Evolutionary conservation across 345 rosid species (phyloP).

Genomic region (Trapa bicornis): DNA sequence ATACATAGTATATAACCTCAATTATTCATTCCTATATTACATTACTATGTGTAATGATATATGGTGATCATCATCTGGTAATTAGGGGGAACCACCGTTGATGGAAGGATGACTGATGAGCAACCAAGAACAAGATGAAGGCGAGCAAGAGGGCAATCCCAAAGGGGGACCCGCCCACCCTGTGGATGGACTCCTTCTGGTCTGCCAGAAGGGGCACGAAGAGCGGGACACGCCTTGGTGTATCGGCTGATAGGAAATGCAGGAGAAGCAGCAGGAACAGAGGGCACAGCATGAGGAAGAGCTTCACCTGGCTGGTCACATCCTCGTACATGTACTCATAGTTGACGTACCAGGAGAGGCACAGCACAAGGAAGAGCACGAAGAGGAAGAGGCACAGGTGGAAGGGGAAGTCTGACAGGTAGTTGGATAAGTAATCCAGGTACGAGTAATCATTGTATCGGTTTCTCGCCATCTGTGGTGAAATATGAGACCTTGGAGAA

Average conservation of each 20-base stretch:
- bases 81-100: conserved; percentile 48
- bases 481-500: neutral
- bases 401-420: conserved; percentile 21
- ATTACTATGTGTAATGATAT: neutral
- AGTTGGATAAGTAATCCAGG: conserved; percentile 21
- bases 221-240: conserved; percentile 7
- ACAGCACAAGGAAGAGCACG: conserved; percentile 20
- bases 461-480: conserved; percentile 19
- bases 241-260: conserved; percentile 18
- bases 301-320: conserved; percentile 25
- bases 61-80: conserved; percentile 5
- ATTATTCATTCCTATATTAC: neutral
- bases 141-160: conserved; percentile 47
- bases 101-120: conserved; percentile 41
- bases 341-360: conserved; percentile 44
- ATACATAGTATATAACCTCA: neutral
- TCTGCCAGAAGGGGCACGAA: conserved; percentile 15
- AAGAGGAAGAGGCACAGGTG: conserved; percentile 30
- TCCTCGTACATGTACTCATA: conserved; percentile 34
- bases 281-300: conserved; percentile 40
- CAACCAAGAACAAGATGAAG: conserved; percentile 38
- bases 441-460: conserved; percentile 7
- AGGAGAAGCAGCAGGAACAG: conserved; percentile 28
- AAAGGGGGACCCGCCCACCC: conserved; percentile 50
- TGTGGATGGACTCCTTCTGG: conserved; percentile 37